phyloP scores from a whole-genome alignment of 257 asterid species.

The Striga asiatica region DNA sequence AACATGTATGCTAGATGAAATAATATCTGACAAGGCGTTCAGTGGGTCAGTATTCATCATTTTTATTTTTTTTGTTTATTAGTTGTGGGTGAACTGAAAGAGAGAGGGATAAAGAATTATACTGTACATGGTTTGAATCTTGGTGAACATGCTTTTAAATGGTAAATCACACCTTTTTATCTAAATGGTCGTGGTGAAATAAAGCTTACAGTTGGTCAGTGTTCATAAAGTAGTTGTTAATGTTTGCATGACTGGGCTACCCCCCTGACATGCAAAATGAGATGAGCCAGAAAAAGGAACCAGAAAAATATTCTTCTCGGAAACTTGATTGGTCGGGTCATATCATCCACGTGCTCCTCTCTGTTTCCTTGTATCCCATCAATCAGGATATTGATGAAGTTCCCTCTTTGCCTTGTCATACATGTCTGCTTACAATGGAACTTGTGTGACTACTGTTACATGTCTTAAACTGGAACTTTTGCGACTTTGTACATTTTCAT shows the following conservation, averaged over 20 bases:
- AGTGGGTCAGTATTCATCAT: neutral
- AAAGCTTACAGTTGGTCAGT: no score
- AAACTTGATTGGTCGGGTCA: conserved; percentile 1
- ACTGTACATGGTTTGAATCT: no score
- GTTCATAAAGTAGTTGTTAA: conserved; percentile 1
- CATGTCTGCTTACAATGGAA: conserved; percentile 8
- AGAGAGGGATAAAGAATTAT: no score
- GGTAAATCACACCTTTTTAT: no score
- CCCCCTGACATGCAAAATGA: conserved; percentile 6
- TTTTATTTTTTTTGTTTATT: no score
- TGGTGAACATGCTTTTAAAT: no score
- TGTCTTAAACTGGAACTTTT: neutral
- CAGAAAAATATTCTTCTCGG: neutral
- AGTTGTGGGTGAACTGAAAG: no score
- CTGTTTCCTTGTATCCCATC: neutral
- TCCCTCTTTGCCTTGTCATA: neutral
- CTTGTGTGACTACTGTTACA: neutral
- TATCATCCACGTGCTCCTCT: conserved; percentile 1
- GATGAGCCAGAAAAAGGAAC: neutral
- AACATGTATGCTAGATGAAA: neutral
- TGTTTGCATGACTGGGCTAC: neutral
- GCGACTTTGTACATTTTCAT: conserved; percentile 11
- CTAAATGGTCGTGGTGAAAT: no score
- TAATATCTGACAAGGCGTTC: neutral
- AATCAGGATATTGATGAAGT: neutral